Evolutionary conservation across 2,329 filamentous ascomycete genomes (phyloP).

Genomic region (Aspergillus felis): DNA sequence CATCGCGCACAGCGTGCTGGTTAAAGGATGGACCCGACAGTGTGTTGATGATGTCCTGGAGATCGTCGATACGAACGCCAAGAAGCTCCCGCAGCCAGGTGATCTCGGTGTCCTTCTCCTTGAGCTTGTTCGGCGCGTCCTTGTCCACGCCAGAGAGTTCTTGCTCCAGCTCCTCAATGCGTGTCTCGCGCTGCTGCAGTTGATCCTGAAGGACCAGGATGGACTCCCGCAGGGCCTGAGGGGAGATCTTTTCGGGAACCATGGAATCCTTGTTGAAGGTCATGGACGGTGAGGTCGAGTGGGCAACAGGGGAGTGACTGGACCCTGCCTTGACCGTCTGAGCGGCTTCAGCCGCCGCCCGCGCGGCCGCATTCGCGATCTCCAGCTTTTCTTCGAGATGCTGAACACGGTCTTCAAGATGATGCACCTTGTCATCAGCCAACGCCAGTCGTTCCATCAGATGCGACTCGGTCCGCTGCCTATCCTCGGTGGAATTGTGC

Average conservation of each 20-base stretch:
- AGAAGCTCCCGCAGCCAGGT: constrained; percentile 91
- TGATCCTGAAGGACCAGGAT: constrained; percentile 97
- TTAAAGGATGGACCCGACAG: constrained; percentile 73
- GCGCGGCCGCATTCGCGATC: constrained; percentile 81
- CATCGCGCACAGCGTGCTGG: constrained; percentile 75
- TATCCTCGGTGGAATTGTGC: constrained; percentile 73
- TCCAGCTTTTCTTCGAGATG: constrained; percentile 89
- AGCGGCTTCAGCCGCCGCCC: constrained; percentile 74
- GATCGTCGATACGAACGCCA: constrained; percentile 81
- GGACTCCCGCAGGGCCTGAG: constrained; percentile 89
- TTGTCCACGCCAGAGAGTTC: constrained; percentile 66
- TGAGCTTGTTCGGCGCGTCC: constrained; percentile 75
- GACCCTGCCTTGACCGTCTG: constrained; percentile 52
- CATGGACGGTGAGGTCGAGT: constrained; percentile 46
- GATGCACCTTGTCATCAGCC: constrained; percentile 77
- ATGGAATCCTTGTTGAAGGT: constrained; percentile 43
- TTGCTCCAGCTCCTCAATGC: constrained; percentile 81
- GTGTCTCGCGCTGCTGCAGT: constrained; percentile 85
- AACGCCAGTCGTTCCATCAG: constrained; percentile 76
- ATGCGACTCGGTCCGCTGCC: constrained; percentile 72
- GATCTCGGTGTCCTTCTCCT: constrained; percentile 91
- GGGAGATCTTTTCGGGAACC: constrained; percentile 81
- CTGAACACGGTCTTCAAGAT: constrained; percentile 77
- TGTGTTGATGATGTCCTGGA: constrained; percentile 84
- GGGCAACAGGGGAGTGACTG: constrained; percentile 34